Evolutionary conservation across 2,329 filamentous ascomycete species (phyloP), one percentile per base, ranked within the genome.

Genomic region (Colletotrichum falcatum): DNA sequence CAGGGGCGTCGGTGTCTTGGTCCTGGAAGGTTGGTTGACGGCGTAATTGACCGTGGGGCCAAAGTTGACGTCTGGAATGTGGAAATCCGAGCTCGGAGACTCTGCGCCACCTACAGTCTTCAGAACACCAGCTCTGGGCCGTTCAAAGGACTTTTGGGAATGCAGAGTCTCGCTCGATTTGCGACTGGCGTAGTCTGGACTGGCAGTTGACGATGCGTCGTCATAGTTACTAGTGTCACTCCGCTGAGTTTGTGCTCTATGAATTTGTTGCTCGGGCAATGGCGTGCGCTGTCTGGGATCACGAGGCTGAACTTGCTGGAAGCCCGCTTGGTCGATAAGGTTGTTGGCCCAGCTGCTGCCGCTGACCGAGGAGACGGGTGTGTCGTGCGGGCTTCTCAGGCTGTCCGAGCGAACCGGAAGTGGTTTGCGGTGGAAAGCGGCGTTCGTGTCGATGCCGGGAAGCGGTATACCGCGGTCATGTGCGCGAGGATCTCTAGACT

Each of bases 11-110:
- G 78, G 77, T 0, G 76, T 75, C 71, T 80, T 82, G 67, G 73
- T 80, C 7, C 78, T 74, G 2, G 78, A 73, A n/a, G 80, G 69
- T 23, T 78, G 71, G 54, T 76, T 73, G 16, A 81, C 82, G 42
- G 78, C 81, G 67, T 94, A 91, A 70, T 92, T 91, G 75, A 93
- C 83, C 0, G 95, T 97, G 7, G 91, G 94, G 0, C 95, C 95
- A 81, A 98, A 98, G 79, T 98, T 91, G 72, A 97, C 88, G 5
- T 87, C 82, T 1, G 94, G 93, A 71, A 97, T 90, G 66, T 89
- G 86, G 30, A 88, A 84, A 51, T 66, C 70, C 49, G 72, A 69
- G 66, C 51, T 62, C 44, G 76, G 75, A 9, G 75, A 76, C 1
- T 83, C 81, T 4, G 77, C 76, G n/a, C 84, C 84, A 5, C 94